Conservation (phyloP, 2,329 filamentous ascomycete genomes). For the Penicillium hesseltinei region DNA sequence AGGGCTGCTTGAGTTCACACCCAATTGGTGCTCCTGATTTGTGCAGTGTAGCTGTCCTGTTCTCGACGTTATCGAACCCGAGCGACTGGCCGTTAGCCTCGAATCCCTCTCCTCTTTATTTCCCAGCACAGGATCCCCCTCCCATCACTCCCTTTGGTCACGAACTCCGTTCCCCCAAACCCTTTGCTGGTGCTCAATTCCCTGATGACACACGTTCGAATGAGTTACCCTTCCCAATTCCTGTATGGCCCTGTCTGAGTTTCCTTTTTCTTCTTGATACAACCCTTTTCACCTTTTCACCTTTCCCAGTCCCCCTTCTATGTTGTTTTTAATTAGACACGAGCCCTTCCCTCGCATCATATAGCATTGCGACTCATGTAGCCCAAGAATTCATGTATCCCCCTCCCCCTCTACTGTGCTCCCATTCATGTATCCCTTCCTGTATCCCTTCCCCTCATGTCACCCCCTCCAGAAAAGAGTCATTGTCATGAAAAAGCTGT, state of each 20-base stretch:
- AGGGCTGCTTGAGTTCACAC: not conserved
- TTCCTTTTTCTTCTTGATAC: constrained; percentile 18
- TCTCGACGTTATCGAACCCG: not conserved
- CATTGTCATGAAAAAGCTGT: constrained; percentile 33
- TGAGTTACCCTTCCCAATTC: constrained; percentile 11
- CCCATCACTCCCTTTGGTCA: constrained; percentile 8
- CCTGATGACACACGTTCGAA: constrained; percentile 21
- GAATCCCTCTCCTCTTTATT: constrained; percentile 3
- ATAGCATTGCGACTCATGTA: constrained; percentile 34
- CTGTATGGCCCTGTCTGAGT: constrained; percentile 12
- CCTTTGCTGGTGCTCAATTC: constrained; percentile 13
- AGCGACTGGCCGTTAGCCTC: not conserved
- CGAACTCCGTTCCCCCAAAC: constrained; percentile 6
- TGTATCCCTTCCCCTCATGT: constrained; percentile 21
- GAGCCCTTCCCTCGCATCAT: constrained; percentile 25
- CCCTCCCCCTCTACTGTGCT: constrained; percentile 36
- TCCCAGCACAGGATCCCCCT: constrained; percentile 7
- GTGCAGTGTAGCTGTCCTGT: not conserved
- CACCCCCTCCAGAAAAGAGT: constrained; percentile 31
- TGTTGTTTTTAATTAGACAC: constrained; percentile 40
- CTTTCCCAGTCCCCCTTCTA: constrained; percentile 22
- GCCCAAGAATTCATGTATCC: constrained; percentile 43
- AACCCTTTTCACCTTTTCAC: constrained; percentile 26
- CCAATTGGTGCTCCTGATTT: not conserved
- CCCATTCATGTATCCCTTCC: constrained; percentile 21